Evolutionary conservation across 2,329 filamentous ascomycete genomes (phyloP).

Genomic region (Colletotrichum trifolii): DNA sequence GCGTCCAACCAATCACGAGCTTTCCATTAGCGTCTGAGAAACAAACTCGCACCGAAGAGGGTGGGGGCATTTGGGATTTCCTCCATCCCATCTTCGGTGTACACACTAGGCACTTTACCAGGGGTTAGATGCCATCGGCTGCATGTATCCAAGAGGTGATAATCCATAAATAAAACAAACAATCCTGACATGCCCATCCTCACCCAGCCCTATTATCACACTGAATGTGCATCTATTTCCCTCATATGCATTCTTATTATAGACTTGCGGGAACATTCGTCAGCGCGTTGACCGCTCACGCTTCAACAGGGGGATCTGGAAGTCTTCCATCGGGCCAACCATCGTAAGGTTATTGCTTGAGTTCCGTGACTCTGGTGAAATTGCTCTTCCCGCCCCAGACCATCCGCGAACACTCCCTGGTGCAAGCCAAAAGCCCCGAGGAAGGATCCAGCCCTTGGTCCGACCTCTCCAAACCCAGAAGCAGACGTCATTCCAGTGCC

Average conservation of each 20-base stretch:
- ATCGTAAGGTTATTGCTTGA: background rate
- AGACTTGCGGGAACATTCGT: constrained; percentile 3
- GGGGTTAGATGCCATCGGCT: background rate
- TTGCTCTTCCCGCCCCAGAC: no score
- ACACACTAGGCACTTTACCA: background rate
- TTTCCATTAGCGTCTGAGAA: background rate
- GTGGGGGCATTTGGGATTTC: background rate
- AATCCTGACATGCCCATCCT: background rate
- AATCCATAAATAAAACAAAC: constrained; percentile 7
- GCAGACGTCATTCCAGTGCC: background rate
- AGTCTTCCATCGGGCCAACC: background rate
- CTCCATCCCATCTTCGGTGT: background rate
- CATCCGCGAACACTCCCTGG: background rate
- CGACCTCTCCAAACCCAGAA: constrained; percentile 1
- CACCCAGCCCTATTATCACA: constrained; percentile 9
- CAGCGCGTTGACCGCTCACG: background rate
- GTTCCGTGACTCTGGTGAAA: background rate
- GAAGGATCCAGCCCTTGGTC: no score
- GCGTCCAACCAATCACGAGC: background rate
- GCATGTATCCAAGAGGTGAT: constrained; percentile 1
- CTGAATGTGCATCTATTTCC: background rate
- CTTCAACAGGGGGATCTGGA: background rate
- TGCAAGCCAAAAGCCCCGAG: background rate
- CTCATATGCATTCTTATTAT: constrained; percentile 9
- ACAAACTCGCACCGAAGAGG: background rate